A percentile compares a stretch with the other conserved stretches of the same genome.
Evolutionary conservation across 176 grass and related monocot genomes (phyloP).

Genomic region (Triticum aestivum): IWGSC_CS_RefSeq_v2.1 NC_057803.1:97871210-97871709

Average conservation of each 20-base stretch:
- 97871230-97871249: conserved; percentile 39
- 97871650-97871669: not conserved
- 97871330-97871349: conserved; percentile 21
- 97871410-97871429: conserved; percentile 37
- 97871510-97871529: conserved; percentile 21
- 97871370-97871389: conserved; percentile 37
- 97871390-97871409: conserved; percentile 30
- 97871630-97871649: conserved; percentile 23
- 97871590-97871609: not conserved
- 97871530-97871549: not conserved
- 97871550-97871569: conserved; percentile 8
- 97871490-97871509: conserved; percentile 31
- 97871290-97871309: conserved; percentile 29
- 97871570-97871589: conserved; percentile 25
- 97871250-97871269: conserved; percentile 52
- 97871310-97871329: not conserved
- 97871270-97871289: conserved; percentile 64
- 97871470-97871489: conserved; percentile 26
- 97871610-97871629: not conserved
- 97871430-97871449: conserved; percentile 16
- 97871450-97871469: conserved; percentile 37
- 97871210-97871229: conserved; percentile 1
- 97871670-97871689: conserved; percentile 22
- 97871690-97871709: conserved; percentile 34
- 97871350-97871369: conserved; percentile 14